Base-by-base conservation (phyloP, 495 filamentous ascomycete genomes). In the Penicillium fimorum region DNA sequence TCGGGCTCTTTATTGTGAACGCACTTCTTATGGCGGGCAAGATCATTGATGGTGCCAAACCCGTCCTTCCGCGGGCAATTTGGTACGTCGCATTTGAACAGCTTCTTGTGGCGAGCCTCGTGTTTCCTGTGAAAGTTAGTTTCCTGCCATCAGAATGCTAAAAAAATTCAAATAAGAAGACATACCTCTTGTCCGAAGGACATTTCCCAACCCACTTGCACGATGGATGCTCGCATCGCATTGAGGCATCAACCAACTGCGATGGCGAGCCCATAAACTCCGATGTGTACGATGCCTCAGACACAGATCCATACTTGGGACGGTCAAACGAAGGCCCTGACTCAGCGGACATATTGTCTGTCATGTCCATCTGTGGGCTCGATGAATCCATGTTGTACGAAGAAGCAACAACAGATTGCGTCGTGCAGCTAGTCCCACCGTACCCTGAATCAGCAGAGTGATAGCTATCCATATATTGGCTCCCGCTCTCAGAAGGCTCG, bases 41-140 rank as follows among this genome's bases (percentile, higher is more conserved):
- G 78, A 61, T 96, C 92, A 70, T 96, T 96, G 25, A 77, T 76
- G 8, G 90, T 93, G 20, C 87, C 87, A 63, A 96, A 96, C 2
- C 92, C 90, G 58, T 84, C 76, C 22, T 68, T 70, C 25, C 85
- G 79, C 33, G 69, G 55, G 67, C 92, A 96, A 17, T 72, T 76
- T 0, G 71, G 64, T 12, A 85, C 71, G 41, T 79, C 69, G 65
- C 92, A 96, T 61, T 77, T 84, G 68, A 82, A 87, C 1, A 86
- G 82, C 62, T 91, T 93, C 11, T 74, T 79, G 71, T 96, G 92
- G 53, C 89, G 82, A 13, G 87, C 82, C 47, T 83, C 74, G 66
- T 96, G 92, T 75, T 96, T 96, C 59, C 92, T 96, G 67, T 9
- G 3, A 5, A 25, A 38, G 53, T 62, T 40, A 62, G 50, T 44